Base-by-base conservation (phyloP, 306 rosid species). In the Vicia faba region DNA sequence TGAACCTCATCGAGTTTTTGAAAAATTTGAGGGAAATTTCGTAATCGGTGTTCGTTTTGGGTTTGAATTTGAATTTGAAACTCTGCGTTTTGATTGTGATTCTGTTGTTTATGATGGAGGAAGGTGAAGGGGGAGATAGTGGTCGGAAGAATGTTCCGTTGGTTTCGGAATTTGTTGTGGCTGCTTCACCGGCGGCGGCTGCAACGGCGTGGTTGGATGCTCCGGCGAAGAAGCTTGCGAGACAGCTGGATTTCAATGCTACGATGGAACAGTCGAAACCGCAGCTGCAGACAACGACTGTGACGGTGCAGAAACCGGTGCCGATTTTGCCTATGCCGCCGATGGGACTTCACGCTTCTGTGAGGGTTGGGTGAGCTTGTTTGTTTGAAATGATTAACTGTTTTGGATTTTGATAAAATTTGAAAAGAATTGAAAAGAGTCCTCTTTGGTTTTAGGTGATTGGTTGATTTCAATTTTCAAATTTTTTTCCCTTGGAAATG, bases 181-280 rank as follows among this genome's bases (percentile, higher is more conserved):
- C 45, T 18, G 46, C 70, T 7, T 31, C 84, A 0, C 66, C 82
- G 14, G 58, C 54, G 81, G 68, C 64, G 83, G 56, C 16, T 0
- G 55, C 49, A 75, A 16, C 49, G 7, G 68, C 58, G 81, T 62
- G 60, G 50, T 64, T 80, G 53, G 99, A 90, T 64, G 82, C 70
- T 81, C 92, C 96, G 31, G 83, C 85, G 75, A 95, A 82, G 89
- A 95, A 91, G 82, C 88, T 88, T 7, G 97, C 92, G 56, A 81
- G 97, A 81, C 99, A 95, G 88, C 97, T 95, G 58, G 95, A 90
- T 86, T 95, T 95, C 76, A 86, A 90, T 2, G 91, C 83, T 35
- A 31, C 71, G 71, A 80, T 79, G 54, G 89, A 81, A 29, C 81
- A 78, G 15, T 56, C 74, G 20, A 86, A 80, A 68, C 72, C 76